Evolutionary conservation across 345 rosid species (phyloP), one percentile per base, ranked within the genome.

Genomic region (Theobroma cacao): DNA sequence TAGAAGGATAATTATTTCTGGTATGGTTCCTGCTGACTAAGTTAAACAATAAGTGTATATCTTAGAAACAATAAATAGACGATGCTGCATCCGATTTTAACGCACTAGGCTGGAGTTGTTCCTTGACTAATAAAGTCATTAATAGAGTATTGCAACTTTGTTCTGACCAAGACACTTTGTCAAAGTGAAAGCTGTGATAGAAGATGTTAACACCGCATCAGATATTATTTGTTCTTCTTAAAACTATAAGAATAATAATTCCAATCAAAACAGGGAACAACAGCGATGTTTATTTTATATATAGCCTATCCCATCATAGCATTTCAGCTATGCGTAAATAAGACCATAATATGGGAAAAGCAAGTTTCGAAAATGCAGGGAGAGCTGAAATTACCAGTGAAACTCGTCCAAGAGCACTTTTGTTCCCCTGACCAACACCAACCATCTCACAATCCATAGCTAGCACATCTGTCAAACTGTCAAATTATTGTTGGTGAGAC

Each of bases 371-470:
- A n/a, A 34, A 78, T 20, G 30, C 22, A 50, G 71, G 63, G 24
- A 41, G 83, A 82, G 9, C 40, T 38, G 66, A 5, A 40, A 17
- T 62, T 91, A 96, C 99, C 98, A 94, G 77, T 28, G 97, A 84
- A 76, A 94, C 91, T 75, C 99, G 87, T 87, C 98, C 99, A 61
- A 96, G 97, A 62, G 99, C 99, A 40, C 98, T 94, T 84, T 86
- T 92, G 77, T 89, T 96, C 86, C 94, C 97, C 81, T 86, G 94
- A 77, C 92, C 85, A 14, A 94, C 89, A 71, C 99, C 99, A 82
- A 96, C 99, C 99, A 96, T 94, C 87, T 96, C 99, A 30, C 99
- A 96, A 74, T 96, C 98, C 94, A 96, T 92, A 58, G 94, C 99
- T 68, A 96, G 82, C 70, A 74, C 95, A 85, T 89, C 94, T 77